Evolutionary conservation across 768 basidiomycete species (phyloP), one percentile per base, ranked within the genome.

Genomic region (Mycena capillaripes): DNA sequence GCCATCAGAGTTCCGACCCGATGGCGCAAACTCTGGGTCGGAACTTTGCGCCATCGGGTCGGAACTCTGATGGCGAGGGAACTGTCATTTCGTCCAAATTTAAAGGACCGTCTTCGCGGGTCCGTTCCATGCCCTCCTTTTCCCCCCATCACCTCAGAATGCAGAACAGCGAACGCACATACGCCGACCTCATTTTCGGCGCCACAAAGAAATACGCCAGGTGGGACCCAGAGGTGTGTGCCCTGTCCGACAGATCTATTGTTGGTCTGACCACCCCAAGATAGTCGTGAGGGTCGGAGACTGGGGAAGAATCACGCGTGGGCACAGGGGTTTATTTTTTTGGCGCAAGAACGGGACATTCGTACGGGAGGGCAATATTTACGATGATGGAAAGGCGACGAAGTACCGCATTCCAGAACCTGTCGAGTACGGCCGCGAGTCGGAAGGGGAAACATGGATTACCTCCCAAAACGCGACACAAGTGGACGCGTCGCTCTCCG

Each of bases 291-390:
- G 77, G 34, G 78, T 78, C 16, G 82, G 81, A 1, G 82, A 83
- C 76, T 81, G 76, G 63, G 81, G 81, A 17, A 61, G 76, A 40
- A 77, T 81, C 19, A 80, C 79, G 2, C 69, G 67, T 21, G 75
- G 72, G 21, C 69, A 46, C 6, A 42, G 69, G 0, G 44, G 68
- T 1, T 70, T 71, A 29, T 57, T 65, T 3, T 77, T 79, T 66
- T 83, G 78, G 80, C 77, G 76, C 46, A 73, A 76, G 66, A 66
- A 68, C 12, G 78, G 80, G 11, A 76, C 71, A 2, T 82, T 82
- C 58, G 27, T 82, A 30, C 80, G 79, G 42, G 79, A 82, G 60
- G 81, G 81, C 0, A 81, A 82, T 52, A 81, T 82, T 10, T 82
- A 78, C 67, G 46, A 30, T 1, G 64, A 66, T 19, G 64, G 64